These are phyloP conservation scores for Echium plantagineum DNA, from an alignment of 257 asterid genomes.

Conservation along the genomic window DNA sequence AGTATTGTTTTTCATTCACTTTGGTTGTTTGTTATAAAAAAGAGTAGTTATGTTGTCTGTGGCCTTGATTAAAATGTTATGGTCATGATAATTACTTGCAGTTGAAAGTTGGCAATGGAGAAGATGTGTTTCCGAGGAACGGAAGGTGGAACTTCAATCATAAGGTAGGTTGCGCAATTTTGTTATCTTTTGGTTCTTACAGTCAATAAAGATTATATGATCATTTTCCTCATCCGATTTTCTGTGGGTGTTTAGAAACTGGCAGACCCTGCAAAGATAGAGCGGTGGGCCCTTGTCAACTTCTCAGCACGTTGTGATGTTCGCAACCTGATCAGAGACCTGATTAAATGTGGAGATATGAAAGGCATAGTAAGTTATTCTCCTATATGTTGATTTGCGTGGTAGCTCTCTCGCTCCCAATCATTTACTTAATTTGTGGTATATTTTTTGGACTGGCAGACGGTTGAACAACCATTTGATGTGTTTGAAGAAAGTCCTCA, in stretches of 20 bases:
- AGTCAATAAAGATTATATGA: background rate
- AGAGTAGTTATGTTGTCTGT: background rate
- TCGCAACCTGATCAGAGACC: conserved; percentile 12
- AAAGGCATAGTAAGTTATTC: conserved; percentile 33
- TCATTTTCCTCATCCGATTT: conserved; percentile 14
- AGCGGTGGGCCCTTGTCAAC: conserved; percentile 34
- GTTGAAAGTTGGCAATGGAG: conserved; percentile 38
- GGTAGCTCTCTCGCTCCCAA: background rate
- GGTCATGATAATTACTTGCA: conserved; percentile 4
- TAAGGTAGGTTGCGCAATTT: conserved; percentile 34
- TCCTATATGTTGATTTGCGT: background rate
- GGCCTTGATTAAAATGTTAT: background rate
- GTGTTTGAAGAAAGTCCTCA: conserved; percentile 31
- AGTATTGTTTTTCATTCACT: too few species aligned
- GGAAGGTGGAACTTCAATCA: conserved; percentile 37
- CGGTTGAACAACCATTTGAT: background rate
- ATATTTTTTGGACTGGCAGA: background rate
- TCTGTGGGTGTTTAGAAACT: conserved; percentile 7
- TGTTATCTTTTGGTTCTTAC: background rate
- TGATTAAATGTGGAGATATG: conserved; percentile 22
- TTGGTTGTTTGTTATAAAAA: too few species aligned
- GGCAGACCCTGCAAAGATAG: conserved; percentile 27
- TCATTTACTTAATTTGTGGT: background rate
- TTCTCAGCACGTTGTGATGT: conserved; percentile 27
- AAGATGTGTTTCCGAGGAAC: conserved; percentile 26